These are phyloP conservation scores for Argentina anserina DNA, from an alignment of 306 rosid genomes.

Conservation along the genomic window DNA sequence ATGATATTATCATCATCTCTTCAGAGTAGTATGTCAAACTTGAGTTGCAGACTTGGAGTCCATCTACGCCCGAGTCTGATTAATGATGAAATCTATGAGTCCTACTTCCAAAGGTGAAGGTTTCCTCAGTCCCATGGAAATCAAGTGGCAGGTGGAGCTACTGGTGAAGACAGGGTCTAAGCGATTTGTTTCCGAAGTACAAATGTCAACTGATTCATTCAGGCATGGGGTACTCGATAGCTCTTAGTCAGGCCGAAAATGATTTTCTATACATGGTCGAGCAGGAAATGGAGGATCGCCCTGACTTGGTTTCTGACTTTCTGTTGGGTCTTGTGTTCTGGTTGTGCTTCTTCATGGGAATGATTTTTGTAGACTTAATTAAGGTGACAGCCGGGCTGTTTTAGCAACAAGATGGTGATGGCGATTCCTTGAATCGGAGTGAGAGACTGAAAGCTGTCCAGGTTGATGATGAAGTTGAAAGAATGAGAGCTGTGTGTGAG, in stretches of 20 bases:
- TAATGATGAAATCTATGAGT: slow-evolving; percentile 43
- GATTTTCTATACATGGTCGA: slow-evolving; percentile 97
- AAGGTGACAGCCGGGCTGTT: slow-evolving; percentile 93
- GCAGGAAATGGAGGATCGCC: slow-evolving; percentile 94
- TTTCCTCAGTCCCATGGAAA: slow-evolving; percentile 68
- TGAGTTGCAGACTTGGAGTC: slow-evolving; percentile 90
- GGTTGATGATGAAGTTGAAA: slow-evolving; percentile 78
- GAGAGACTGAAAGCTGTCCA: slow-evolving; percentile 62
- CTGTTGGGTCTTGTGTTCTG: slow-evolving; percentile 90
- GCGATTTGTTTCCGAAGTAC: slow-evolving; percentile 71
- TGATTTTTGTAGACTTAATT: slow-evolving; percentile 77
- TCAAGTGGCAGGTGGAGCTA: slow-evolving; percentile 99
- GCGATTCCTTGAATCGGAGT: slow-evolving; percentile 25
- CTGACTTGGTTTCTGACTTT: slow-evolving; percentile 94
- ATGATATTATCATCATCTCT: slow-evolving; percentile 75
- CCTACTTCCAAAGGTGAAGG: slow-evolving; percentile 66
- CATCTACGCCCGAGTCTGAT: slow-evolving; percentile 68
- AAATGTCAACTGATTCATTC: slow-evolving; percentile 32
- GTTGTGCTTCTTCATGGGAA: slow-evolving; percentile 83
- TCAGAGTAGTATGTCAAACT: slow-evolving; percentile 68
- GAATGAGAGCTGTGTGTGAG: slow-evolving; percentile 46
- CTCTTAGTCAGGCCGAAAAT: slow-evolving; percentile 75
- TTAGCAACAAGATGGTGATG: slow-evolving; percentile 54
- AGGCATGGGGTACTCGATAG: slow-evolving; percentile 66
- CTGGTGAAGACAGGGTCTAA: slow-evolving; percentile 99